These are phyloP conservation scores for Tylopilus orsonianus DNA, from an alignment of 1,284 basidiomycete species.

Conservation along the genomic window DNA sequence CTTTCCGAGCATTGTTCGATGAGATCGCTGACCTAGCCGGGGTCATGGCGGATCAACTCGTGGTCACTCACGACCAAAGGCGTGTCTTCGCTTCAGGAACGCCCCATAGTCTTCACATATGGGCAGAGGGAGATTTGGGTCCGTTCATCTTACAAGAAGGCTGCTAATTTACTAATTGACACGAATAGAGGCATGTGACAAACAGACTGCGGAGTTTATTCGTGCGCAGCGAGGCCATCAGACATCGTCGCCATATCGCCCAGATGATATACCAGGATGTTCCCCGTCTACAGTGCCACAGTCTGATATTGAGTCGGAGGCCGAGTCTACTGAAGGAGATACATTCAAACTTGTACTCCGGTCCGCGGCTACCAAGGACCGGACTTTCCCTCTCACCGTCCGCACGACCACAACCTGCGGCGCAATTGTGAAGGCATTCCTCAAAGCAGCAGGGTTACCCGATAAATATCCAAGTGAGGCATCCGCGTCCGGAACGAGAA, in stretches of 20 bases:
- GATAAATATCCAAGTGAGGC: slow-evolving; percentile 48
- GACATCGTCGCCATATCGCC: slow-evolving; percentile 27
- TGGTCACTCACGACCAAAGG: slow-evolving; percentile 57
- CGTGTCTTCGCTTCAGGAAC: slow-evolving; percentile 67
- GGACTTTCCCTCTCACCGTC: slow-evolving; percentile 62
- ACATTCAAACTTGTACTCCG: slow-evolving; percentile 66
- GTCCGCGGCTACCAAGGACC: slow-evolving; percentile 45
- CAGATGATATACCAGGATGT: slow-evolving; percentile 6
- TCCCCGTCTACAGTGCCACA: slow-evolving; percentile 23
- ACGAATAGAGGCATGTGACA: slow-evolving; percentile 60
- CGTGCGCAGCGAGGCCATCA: slow-evolving; percentile 40
- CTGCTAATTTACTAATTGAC: slow-evolving; percentile 10
- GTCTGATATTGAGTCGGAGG: slow-evolving; percentile 42
- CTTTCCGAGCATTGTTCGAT: slow-evolving; percentile 60
- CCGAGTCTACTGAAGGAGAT: slow-evolving; percentile 41
- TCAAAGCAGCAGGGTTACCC: slow-evolving; percentile 60
- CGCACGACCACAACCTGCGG: slow-evolving; percentile 72
- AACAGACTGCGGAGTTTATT: slow-evolving; percentile 59
- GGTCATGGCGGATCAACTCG: slow-evolving; percentile 48
- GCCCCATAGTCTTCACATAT: slow-evolving; percentile 62
- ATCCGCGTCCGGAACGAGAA: slow-evolving; percentile 30
- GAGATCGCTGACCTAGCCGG: slow-evolving; percentile 58
- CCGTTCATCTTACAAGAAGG: slow-evolving; percentile 20
- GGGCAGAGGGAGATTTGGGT: slow-evolving; percentile 67
- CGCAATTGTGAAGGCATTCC: slow-evolving; percentile 67